Conservation (phyloP, 441 rosid species). For the Arabidopsis lyrata region DNA sequence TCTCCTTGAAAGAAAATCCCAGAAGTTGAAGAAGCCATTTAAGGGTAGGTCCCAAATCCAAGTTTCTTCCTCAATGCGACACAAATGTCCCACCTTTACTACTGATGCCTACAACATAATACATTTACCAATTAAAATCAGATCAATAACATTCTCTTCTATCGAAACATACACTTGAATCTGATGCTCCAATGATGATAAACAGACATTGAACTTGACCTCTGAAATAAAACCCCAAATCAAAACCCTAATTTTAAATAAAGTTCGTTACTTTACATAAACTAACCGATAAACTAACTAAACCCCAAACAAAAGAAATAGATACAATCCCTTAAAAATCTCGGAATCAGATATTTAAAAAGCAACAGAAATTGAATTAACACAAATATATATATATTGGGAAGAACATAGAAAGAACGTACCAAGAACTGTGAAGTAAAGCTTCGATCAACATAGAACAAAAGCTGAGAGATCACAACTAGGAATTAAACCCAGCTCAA, state of each 20-base stretch:
- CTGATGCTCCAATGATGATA: background rate
- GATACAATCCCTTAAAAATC: background rate
- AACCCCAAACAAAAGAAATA: background rate
- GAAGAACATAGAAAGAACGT: slow-evolving; percentile 33
- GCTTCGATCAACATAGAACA: slow-evolving; percentile 36
- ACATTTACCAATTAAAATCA: background rate
- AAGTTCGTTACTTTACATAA: slow-evolving; percentile 11
- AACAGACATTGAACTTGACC: background rate
- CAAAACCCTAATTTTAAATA: slow-evolving; percentile 37
- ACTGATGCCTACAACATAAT: slow-evolving; percentile 32
- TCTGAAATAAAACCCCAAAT: background rate
- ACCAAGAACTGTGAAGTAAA: slow-evolving; percentile 38
- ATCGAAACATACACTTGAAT: slow-evolving; percentile 14
- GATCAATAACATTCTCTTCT: slow-evolving; percentile 10
- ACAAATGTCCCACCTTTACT: slow-evolving; percentile 38
- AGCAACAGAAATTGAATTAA: background rate
- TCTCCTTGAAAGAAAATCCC: slow-evolving; percentile 98
- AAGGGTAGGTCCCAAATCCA: slow-evolving; percentile 67
- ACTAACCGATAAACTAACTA: background rate
- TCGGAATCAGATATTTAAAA: background rate
- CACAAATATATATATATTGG: background rate
- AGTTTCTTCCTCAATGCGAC: slow-evolving; percentile 46
- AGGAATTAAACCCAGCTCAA: background rate
- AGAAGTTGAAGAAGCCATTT: slow-evolving; percentile 89
- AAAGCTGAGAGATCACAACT: slow-evolving; percentile 2